Percentiles rank a stretch among this genome's conserved stretches.
phyloP scores from a whole-genome alignment of 352 stramenopile species.

The Aphanomyces astaci region DNA sequence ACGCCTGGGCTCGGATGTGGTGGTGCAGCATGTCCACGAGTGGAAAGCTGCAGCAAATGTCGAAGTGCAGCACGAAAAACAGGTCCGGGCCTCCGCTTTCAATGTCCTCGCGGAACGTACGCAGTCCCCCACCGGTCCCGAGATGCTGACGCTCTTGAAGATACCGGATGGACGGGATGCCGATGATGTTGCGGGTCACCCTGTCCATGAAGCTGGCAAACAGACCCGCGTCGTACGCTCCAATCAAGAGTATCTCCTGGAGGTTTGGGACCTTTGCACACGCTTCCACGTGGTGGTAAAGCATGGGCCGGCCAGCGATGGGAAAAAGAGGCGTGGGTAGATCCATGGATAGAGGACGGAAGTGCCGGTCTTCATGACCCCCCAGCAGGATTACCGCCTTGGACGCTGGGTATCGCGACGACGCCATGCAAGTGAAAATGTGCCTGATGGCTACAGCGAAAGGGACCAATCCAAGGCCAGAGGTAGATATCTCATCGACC shows the following conservation, averaged over 20 bases:
- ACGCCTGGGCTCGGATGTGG: conserved; percentile 56
- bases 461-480: neutral
- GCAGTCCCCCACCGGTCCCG: conserved; percentile 73
- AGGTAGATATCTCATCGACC: neutral
- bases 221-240: conserved; percentile 81
- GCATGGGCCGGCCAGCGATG: conserved; percentile 76
- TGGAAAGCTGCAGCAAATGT: conserved; percentile 84
- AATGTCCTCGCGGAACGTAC: conserved; percentile 81
- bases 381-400: conserved; percentile 85
- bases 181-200: conserved; percentile 67
- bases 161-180: conserved; percentile 67
- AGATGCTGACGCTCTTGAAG: conserved; percentile 69
- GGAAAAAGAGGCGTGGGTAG: conserved; percentile 83
- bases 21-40: conserved; percentile 86
- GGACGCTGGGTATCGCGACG: conserved; percentile 46
- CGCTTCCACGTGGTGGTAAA: conserved; percentile 85
- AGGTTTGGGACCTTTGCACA: conserved; percentile 74
- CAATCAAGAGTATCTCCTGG: conserved; percentile 84
- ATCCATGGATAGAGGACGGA: conserved; percentile 78
- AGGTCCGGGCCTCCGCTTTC: conserved; percentile 55
- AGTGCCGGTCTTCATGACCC: conserved; percentile 80
- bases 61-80: conserved; percentile 80
- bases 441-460: neutral
- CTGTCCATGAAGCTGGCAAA: conserved; percentile 85
- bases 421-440: neutral